These are phyloP conservation scores for Aspergillus cejpii DNA, from an alignment of 2,329 filamentous ascomycete species.

Conservation along the genomic window DNA sequence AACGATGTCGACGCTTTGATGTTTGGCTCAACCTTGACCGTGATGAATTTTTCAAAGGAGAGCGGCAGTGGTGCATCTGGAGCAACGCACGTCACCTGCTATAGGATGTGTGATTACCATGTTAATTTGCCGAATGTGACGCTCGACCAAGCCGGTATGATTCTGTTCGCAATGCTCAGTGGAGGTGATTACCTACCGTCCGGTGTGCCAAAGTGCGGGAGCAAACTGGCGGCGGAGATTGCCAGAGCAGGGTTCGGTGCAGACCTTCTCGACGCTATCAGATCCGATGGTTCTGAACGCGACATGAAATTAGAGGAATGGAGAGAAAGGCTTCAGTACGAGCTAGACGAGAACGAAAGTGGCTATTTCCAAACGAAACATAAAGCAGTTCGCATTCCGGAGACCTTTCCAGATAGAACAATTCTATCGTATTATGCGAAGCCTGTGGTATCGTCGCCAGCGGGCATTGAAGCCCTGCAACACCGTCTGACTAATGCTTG, in stretches of 20 bases:
- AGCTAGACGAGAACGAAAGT: slow-evolving; percentile 76
- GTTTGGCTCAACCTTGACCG: slow-evolving; percentile 77
- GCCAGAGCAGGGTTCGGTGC: slow-evolving; percentile 80
- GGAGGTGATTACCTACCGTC: slow-evolving; percentile 90
- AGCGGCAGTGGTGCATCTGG: slow-evolving; percentile 52
- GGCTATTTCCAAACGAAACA: slow-evolving; percentile 73
- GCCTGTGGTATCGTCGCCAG: slow-evolving; percentile 65
- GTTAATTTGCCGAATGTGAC: slow-evolving; percentile 25
- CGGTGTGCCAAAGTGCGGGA: slow-evolving; percentile 78
- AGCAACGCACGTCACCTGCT: slow-evolving; percentile 81
- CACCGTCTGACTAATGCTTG: slow-evolving; percentile 48
- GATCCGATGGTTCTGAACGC: slow-evolving; percentile 32
- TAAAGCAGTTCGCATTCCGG: slow-evolving; percentile 66
- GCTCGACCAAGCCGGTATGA: slow-evolving; percentile 81
- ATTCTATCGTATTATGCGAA: slow-evolving; percentile 82
- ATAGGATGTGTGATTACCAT: slow-evolving; percentile 47
- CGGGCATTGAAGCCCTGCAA: slow-evolving; percentile 52
- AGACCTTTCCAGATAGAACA: slow-evolving; percentile 70
- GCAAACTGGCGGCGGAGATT: slow-evolving; percentile 83
- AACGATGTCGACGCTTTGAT: slow-evolving; percentile 97
- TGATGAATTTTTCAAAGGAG: slow-evolving; percentile 79
- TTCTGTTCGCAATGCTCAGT: slow-evolving; percentile 87
- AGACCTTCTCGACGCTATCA: slow-evolving; percentile 60
- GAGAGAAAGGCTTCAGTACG: slow-evolving; percentile 64
- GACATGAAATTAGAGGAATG: slow-evolving; percentile 51